phyloP scores from a whole-genome alignment of 1,139 yeast genomes.

The Kodamaea sp. region DNA sequence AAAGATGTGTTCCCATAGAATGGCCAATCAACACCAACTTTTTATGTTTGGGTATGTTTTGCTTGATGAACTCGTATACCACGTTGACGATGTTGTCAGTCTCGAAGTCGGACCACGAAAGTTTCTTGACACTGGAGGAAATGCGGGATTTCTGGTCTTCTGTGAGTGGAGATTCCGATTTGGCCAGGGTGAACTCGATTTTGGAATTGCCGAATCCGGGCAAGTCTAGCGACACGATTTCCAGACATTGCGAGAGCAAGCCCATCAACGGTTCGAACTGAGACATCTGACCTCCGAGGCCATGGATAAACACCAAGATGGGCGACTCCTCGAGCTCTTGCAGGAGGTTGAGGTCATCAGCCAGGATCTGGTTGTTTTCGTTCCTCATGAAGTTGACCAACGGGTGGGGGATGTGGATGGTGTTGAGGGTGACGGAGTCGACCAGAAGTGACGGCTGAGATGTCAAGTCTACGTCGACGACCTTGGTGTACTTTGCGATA shows the following conservation, averaged over 20 bases:
- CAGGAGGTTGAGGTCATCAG: slow-evolving; percentile 27
- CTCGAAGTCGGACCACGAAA: slow-evolving; percentile 47
- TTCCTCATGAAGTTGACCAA: slow-evolving; percentile 48
- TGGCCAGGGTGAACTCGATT: slow-evolving; percentile 18
- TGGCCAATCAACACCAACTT: slow-evolving; percentile 67
- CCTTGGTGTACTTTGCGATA: slow-evolving; percentile 47
- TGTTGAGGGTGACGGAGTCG: slow-evolving; percentile 37
- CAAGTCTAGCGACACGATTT: slow-evolving; percentile 62
- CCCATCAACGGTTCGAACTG: slow-evolving; percentile 71
- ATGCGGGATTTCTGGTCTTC: slow-evolving; percentile 30
- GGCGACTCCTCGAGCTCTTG: slow-evolving; percentile 53
- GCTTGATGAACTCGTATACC: slow-evolving; percentile 40
- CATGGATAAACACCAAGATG: slow-evolving; percentile 63
- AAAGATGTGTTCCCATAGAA: slow-evolving; percentile 71
- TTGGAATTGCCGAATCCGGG: slow-evolving; percentile 75
- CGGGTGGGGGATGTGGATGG: slow-evolving; percentile 58
- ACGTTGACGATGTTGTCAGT: slow-evolving; percentile 52
- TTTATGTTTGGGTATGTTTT: slow-evolving; percentile 41
- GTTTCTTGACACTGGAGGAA: slow-evolving; percentile 27
- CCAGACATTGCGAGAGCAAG: slow-evolving; percentile 64
- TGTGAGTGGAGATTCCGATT: slow-evolving; percentile 26
- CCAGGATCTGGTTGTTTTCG: slow-evolving; percentile 26
- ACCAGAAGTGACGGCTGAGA: slow-evolving; percentile 26
- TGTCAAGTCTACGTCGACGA: slow-evolving; percentile 37
- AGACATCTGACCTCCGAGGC: slow-evolving; percentile 75